These are phyloP conservation scores for Phytophthora citricola DNA, from an alignment of 352 stramenopile species.

Conservation along the genomic window DNA sequence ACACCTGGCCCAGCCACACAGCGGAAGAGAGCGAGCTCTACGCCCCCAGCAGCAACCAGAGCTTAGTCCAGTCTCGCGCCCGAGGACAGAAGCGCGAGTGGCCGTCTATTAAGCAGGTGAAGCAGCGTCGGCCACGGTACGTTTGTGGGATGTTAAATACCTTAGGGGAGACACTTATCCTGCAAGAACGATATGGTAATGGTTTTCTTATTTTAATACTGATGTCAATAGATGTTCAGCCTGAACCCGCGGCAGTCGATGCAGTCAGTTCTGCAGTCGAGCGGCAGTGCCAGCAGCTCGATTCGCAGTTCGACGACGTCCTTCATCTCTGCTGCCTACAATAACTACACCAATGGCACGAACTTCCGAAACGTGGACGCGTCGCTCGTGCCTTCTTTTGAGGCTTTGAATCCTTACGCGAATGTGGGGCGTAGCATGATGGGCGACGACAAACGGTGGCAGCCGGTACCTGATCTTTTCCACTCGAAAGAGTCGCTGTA, in stretches of 20 bases:
- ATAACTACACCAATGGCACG: conserved; percentile 37
- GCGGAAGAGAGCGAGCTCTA: conserved; percentile 26
- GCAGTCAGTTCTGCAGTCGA: conserved; percentile 43
- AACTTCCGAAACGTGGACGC: conserved; percentile 51
- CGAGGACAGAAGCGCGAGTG: background rate
- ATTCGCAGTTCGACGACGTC: conserved; percentile 36
- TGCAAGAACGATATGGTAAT: background rate
- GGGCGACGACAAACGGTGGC: conserved; percentile 71
- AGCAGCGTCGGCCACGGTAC: conserved; percentile 14
- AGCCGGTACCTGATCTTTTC: conserved; percentile 72
- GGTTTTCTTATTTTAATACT: background rate
- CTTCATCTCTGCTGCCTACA: conserved; percentile 48
- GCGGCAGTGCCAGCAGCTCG: conserved; percentile 21
- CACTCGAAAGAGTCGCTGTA: conserved; percentile 87
- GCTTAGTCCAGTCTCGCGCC: conserved; percentile 12
- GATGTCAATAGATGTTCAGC: conserved; percentile 40
- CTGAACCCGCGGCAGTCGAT: conserved; percentile 47
- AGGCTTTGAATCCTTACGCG: conserved; percentile 79
- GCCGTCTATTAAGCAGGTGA: background rate
- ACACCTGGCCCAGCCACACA: conserved; percentile 25
- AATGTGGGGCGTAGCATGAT: conserved; percentile 51
- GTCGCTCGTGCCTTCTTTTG: conserved; percentile 72
- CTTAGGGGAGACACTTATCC: no score
- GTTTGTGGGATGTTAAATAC: background rate
- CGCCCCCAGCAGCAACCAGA: conserved; percentile 10